Evolutionary conservation across 2,329 filamentous ascomycete genomes (phyloP).

Genomic region (Cladorrhinum sp.): DNA sequence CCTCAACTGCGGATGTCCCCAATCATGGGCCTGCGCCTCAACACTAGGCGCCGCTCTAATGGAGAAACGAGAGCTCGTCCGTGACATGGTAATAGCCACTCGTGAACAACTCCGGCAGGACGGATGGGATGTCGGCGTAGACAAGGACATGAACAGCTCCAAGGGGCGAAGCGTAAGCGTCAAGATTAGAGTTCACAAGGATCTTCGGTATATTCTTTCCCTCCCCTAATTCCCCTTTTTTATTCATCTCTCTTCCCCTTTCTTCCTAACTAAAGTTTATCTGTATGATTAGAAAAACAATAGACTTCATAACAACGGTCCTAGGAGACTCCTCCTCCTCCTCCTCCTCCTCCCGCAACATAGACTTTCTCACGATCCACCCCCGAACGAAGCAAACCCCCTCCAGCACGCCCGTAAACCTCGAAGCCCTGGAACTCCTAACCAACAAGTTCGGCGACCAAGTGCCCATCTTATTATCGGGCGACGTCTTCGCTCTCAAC

Average conservation of each 20-base stretch:
- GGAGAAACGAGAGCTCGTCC: constrained; percentile 62
- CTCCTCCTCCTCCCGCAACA: constrained; percentile 45
- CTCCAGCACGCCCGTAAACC: constrained; percentile 58
- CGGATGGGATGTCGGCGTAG: constrained; percentile 50
- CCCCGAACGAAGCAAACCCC: constrained; percentile 61
- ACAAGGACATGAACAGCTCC: constrained; percentile 42
- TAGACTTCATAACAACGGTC: constrained; percentile 62
- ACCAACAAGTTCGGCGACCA: constrained; percentile 49
- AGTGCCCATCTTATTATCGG: constrained; percentile 66
- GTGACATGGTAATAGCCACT: constrained; percentile 60
- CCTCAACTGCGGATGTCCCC: constrained; percentile 71
- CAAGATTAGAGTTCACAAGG: constrained; percentile 67
- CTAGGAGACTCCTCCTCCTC: constrained; percentile 46
- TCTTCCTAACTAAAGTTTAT: background rate
- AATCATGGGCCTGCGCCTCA: constrained; percentile 69
- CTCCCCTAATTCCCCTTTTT: too few relatives aligned
- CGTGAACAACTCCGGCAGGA: constrained; percentile 49
- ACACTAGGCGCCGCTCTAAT: constrained; percentile 68
- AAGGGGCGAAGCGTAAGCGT: constrained; percentile 61
- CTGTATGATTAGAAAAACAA: constrained; percentile 42
- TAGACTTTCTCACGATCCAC: constrained; percentile 70
- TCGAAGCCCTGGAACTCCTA: constrained; percentile 58
- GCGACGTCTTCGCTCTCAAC: constrained; percentile 61
- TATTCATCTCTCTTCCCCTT: background rate
- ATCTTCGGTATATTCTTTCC: constrained; percentile 47